Evolutionary conservation across 1,284 basidiomycete genomes (phyloP).

Genomic region (Boletellus deceptivus): DNA sequence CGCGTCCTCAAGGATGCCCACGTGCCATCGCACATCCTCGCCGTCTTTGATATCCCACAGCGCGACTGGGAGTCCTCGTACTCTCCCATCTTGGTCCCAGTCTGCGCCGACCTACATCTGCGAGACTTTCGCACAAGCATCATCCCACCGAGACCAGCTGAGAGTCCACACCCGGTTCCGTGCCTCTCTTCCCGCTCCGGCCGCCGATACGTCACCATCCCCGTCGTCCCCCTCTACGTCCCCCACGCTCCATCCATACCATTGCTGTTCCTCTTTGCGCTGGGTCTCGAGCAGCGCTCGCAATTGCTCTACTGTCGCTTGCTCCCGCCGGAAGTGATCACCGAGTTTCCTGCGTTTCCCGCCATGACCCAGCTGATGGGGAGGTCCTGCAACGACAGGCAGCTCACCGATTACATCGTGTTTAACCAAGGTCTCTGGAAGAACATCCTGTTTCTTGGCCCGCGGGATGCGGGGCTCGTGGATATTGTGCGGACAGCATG

Average conservation of each 20-base stretch:
- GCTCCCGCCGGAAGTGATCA: conserved; percentile 40
- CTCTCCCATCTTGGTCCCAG: conserved; percentile 45
- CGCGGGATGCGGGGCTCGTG: conserved; percentile 36
- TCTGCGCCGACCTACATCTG: conserved; percentile 42
- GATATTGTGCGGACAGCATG: conserved; percentile 40
- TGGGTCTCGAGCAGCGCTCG: conserved; percentile 33
- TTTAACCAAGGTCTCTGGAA: conserved; percentile 46
- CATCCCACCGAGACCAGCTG: conserved; percentile 32
- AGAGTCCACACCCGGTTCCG: conserved; percentile 35
- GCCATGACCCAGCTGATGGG: conserved; percentile 51
- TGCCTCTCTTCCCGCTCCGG: conserved; percentile 11
- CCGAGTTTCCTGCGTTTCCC: conserved; percentile 50
- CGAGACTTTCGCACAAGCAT: conserved; percentile 43
- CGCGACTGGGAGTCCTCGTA: conserved; percentile 33
- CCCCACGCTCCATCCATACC: conserved; percentile 36
- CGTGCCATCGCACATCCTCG: conserved; percentile 51
- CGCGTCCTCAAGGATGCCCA: conserved; percentile 39
- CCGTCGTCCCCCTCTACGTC: conserved; percentile 32
- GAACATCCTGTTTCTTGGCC: conserved; percentile 41
- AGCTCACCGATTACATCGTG: conserved; percentile 30
- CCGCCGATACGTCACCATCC: conserved; percentile 27
- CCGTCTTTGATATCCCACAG: conserved; percentile 36
- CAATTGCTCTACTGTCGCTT: conserved; percentile 38
- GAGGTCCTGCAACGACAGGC: conserved; percentile 27
- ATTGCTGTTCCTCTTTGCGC: conserved; percentile 30